Base-by-base conservation (phyloP, 805 yeast genomes). In the Kazachstania kunashirensis region DNA sequence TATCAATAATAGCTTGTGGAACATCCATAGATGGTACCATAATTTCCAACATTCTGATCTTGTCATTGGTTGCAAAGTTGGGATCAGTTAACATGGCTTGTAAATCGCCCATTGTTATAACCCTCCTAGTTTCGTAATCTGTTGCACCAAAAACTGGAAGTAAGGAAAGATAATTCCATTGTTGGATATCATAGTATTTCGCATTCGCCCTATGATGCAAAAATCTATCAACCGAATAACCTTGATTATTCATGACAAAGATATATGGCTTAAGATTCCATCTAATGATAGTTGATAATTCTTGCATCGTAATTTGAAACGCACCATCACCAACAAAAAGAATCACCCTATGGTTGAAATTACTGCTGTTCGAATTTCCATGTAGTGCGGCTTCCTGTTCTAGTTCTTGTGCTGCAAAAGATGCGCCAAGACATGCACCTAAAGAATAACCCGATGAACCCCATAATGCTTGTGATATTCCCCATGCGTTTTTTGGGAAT, bases 321-420 rank as follows among this genome's bases (percentile, higher is more conserved):
- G 83, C 77, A 36, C 83, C 84, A 49, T 77, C 84, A 45, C 84
- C 84, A 29, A 77, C 72, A 46, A 77, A 73, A 26, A 77, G 57
- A 15, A 77, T 59, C 17, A 75, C 79, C 49, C 83, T 60, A 38
- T 65, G 65, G 17, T 57, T 48, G 63, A 65, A 33, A 56, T 16
- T 5, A 28, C 12, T 17, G 11, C 63, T 27, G 16, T 23, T 32
- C 59, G 47, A 10, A 2, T 44, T 36, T 3, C 33, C 33, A 20
- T 29, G 18, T 9, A 25, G 12, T 12, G 6, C 16, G 21, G 34
- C 32, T n/a, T 35, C 33, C 15, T 31, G 31, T 33, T 36, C 40
- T 12, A 43, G 38, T 47, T 77, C 83, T 38, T 63, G 62, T 10
- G 70, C 68, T 2, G 81, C 82, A 56, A 75, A 59, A 3, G 71